Base-by-base conservation (phyloP, 768 basidiomycete genomes). In the Collybia mongolica region DNA sequence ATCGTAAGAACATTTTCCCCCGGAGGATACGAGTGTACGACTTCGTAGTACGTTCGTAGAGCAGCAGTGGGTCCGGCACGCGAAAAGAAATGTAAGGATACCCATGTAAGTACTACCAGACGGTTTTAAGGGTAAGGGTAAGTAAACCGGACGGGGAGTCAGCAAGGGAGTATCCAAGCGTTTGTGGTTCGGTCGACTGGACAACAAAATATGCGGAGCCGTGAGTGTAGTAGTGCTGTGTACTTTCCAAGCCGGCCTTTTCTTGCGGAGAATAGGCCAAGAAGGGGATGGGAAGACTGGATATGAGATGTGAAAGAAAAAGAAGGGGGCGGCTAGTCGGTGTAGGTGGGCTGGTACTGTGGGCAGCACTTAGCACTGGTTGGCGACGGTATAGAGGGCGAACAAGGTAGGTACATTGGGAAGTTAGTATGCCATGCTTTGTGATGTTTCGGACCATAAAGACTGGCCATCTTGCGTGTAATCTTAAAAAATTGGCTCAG, bases 81-180 rank as follows among this genome's bases (percentile, higher is more conserved):
- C 5, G 83, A 83, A 63, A 84, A 83, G 68, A 72, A 78, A 55
- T 81, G 83, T 14, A 83, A 70, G 2, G 82, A 83, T 5, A 83
- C 61, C 83, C 83, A 86, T 0, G 79, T 82, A 32, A 86, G 56
- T 0, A 83, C 83, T 84, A 24, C 56, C 32, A 47, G 49, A 46
- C 11, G 44, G 55, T 49, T 37, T 22, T 12, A 36, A 14, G 5
- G 9, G 24, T 26, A 38, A 26, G 22, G 0, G 70, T 73, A 4
- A 81, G 65, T 12, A 80, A 55, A 0, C 81, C 83, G 8, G 69
- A 72, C 6, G 83, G 83, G 2, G 80, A 83, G 54, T 85, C 84
- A 0, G 77, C 65, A 1, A 85, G 63, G 4, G 67, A 53, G 54
- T 84, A 84, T 0, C 79, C 83, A 5, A 80, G 52, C 0, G 78